Conservation (phyloP, 257 asterid species). For the Solanum ahanhuiri region DNA sequence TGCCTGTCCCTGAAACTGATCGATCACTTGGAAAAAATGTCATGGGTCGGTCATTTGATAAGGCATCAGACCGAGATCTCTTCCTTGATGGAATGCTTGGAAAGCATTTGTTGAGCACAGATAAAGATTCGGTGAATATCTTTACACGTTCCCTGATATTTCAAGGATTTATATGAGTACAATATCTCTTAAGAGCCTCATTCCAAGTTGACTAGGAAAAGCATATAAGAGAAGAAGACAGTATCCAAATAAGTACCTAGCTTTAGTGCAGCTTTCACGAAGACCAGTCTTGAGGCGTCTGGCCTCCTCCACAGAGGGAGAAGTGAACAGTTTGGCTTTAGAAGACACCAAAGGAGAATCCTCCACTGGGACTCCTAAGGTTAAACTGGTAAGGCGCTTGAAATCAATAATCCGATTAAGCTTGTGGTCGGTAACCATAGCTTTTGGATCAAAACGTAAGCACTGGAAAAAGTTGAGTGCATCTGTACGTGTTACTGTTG, state of each 20-base stretch:
- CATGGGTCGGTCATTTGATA: slow-evolving; percentile 60
- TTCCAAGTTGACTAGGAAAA: slow-evolving; percentile 5
- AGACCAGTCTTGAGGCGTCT: slow-evolving; percentile 69
- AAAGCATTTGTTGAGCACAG: slow-evolving; percentile 76
- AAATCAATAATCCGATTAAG: slow-evolving; percentile 63
- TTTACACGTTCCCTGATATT: slow-evolving; percentile 77
- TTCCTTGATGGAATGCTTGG: slow-evolving; percentile 72
- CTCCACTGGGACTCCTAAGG: slow-evolving; percentile 63
- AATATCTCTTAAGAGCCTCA: slow-evolving; percentile 8
- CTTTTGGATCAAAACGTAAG: slow-evolving; percentile 81
- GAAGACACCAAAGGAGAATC: slow-evolving; percentile 50
- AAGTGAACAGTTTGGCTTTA: slow-evolving; percentile 41
- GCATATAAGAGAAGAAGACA: background rate
- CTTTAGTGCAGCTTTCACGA: slow-evolving; percentile 59
- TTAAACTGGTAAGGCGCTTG: slow-evolving; percentile 65
- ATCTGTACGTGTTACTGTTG: slow-evolving; percentile 64
- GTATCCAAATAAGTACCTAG: slow-evolving; percentile 49
- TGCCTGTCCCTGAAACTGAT: slow-evolving; percentile 38
- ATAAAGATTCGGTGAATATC: slow-evolving; percentile 69
- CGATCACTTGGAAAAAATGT: slow-evolving; percentile 52
- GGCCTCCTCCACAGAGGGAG: slow-evolving; percentile 68
- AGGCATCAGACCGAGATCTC: slow-evolving; percentile 73
- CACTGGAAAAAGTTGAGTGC: slow-evolving; percentile 66
- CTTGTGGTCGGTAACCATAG: slow-evolving; percentile 74
- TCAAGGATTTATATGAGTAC: background rate